Percentiles rank a stretch among this genome's conserved stretches.
Conservation (phyloP, 306 rosid species). For the Rosa persica region DNA sequence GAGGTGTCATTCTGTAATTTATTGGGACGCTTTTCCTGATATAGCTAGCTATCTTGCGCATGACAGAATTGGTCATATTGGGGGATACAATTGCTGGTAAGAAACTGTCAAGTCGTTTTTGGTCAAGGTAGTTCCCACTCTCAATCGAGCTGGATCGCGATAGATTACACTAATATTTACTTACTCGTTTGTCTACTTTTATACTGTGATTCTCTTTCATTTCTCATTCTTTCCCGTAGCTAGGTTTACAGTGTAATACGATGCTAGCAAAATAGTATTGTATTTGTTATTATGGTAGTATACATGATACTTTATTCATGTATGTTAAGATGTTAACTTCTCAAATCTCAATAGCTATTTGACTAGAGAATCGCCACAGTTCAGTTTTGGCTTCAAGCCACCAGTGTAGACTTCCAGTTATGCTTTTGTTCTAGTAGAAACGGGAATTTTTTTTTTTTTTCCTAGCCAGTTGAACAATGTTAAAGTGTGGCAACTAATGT, state of each 20-base stretch:
- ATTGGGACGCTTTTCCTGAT: constrained; percentile 76
- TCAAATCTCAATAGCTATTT: background rate
- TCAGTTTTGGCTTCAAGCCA: background rate
- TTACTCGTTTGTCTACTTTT: background rate
- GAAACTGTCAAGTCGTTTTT: constrained; percentile 53
- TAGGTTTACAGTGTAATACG: background rate
- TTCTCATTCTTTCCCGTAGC: background rate
- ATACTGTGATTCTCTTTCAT: background rate
- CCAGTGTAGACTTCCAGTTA: too few relatives aligned
- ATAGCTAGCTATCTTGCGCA: constrained; percentile 37
- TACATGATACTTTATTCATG: too few relatives aligned
- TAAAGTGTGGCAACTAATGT: background rate
- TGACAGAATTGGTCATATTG: constrained; percentile 55
- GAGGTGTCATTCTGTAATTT: constrained; percentile 27
- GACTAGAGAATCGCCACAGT: background rate
- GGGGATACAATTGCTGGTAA: constrained; percentile 61
- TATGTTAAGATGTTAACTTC: background rate
- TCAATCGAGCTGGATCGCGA: constrained; percentile 44
- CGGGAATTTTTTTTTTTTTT: background rate
- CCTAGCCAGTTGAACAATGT: background rate
- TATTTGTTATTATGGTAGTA: too few relatives aligned
- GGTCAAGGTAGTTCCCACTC: constrained; percentile 51
- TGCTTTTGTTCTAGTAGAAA: background rate
- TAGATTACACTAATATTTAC: constrained; percentile 27
- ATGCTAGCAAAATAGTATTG: background rate